Conservation (phyloP, 2,329 filamentous ascomycete genomes). For the Colletotrichum siamense region DNA sequence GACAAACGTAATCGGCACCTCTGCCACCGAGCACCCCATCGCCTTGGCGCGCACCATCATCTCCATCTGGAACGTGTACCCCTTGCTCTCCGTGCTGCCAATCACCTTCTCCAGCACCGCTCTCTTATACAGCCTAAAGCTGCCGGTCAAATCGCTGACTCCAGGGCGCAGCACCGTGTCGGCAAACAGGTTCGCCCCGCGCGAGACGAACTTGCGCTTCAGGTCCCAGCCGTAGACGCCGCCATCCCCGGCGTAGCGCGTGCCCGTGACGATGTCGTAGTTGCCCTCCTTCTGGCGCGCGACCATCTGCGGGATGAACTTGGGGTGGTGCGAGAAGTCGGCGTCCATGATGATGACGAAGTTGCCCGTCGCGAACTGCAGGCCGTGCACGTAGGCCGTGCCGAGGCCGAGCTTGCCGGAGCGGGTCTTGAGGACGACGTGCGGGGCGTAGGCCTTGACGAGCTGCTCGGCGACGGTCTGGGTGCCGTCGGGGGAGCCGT, state of each 20-base stretch:
- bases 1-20: conserved; percentile 96
- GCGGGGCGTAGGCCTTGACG: conserved; percentile 80
- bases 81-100: conserved; percentile 88
- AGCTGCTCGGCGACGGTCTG: conserved; percentile 91
- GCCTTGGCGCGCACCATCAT: conserved; percentile 98
- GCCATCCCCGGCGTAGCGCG: conserved; percentile 86
- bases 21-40: conserved; percentile 91
- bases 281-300: conserved; percentile 75
- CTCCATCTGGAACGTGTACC: conserved; percentile 99
- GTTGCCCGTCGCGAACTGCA: conserved; percentile 90
- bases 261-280: conserved; percentile 97
- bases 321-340: conserved; percentile 98
- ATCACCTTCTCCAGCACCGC: conserved; percentile 89
- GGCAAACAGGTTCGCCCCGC: conserved; percentile 93
- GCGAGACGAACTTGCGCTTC: conserved; percentile 83
- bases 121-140: conserved; percentile 95
- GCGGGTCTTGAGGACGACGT: conserved; percentile 85
- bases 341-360: conserved; percentile 99
- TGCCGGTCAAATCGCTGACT: conserved; percentile 94
- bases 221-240: conserved; percentile 98
- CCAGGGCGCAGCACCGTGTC: conserved; percentile 93
- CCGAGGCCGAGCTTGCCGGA: conserved; percentile 96
- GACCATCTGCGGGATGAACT: conserved; percentile 97
- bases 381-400: conserved; percentile 93
- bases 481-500: conserved; percentile 95